phyloP scores from a whole-genome alignment of 352 stramenopile species.

The Globisporangium radiosum region DNA sequence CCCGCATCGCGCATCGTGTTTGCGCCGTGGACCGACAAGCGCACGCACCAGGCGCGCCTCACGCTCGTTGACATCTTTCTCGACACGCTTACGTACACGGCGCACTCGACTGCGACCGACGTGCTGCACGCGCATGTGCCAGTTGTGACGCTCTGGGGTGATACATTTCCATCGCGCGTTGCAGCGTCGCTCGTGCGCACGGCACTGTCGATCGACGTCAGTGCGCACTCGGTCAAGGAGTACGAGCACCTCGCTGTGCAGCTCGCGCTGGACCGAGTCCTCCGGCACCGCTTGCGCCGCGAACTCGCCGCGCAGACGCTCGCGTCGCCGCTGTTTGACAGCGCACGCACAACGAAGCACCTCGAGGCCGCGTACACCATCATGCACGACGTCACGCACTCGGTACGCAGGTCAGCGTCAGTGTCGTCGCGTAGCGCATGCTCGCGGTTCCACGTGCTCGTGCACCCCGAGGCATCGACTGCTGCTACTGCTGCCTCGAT shows the following conservation, averaged over 20 bases:
- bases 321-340: slow-evolving; percentile 70
- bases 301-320: slow-evolving; percentile 27
- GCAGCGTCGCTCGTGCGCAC: slow-evolving; percentile 51
- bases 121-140: slow-evolving; percentile 86
- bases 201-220: slow-evolving; percentile 24
- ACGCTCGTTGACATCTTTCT: slow-evolving; percentile 88
- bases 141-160: slow-evolving; percentile 82
- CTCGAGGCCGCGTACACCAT: slow-evolving; percentile 69
- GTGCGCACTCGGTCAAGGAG: slow-evolving; percentile 51
- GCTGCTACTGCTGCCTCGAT: no score
- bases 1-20: slow-evolving; percentile 63
- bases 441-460: slow-evolving; percentile 31
- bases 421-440: neutral
- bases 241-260: slow-evolving; percentile 61
- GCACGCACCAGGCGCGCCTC: slow-evolving; percentile 76
- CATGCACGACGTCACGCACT: slow-evolving; percentile 52
- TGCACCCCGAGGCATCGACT: slow-evolving; percentile 19
- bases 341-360: slow-evolving; percentile 31
- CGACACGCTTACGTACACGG: slow-evolving; percentile 94
- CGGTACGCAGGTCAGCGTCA: slow-evolving; percentile 2
- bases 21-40: slow-evolving; percentile 46
- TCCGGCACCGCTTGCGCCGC: slow-evolving; percentile 21
- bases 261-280: slow-evolving; percentile 20
- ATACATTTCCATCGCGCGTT: slow-evolving; percentile 68
- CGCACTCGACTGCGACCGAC: slow-evolving; percentile 93